A percentile compares a stretch with the other conserved stretches of the same genome.
These are phyloP conservation scores for Cryphonectria nitschkei DNA, from an alignment of 2,329 filamentous ascomycete species.

Conservation along the genomic window DNA sequence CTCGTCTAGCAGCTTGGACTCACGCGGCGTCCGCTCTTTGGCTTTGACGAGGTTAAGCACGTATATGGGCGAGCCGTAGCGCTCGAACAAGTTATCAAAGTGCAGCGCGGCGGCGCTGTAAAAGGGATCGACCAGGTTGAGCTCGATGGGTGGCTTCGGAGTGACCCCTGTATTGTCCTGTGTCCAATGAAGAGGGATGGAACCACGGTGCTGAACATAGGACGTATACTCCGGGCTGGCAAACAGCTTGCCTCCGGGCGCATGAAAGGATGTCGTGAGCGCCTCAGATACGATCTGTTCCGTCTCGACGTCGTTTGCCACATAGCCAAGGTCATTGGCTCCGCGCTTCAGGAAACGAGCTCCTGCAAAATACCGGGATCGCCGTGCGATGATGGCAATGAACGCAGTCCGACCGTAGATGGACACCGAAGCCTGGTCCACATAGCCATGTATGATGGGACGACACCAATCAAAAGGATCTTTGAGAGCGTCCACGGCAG, in stretches of 20 bases:
- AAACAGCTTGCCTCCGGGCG: constrained; percentile 81
- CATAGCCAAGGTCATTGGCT: constrained; percentile 91
- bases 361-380: constrained; percentile 91
- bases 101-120: constrained; percentile 91
- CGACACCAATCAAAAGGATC: constrained; percentile 95
- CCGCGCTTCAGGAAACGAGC: constrained; percentile 93
- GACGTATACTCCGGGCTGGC: constrained; percentile 92
- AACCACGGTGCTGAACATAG: constrained; percentile 94
- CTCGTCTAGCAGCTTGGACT: constrained; percentile 87
- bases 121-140: constrained; percentile 95
- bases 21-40: constrained; percentile 83
- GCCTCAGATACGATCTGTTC: constrained; percentile 98
- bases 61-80: constrained; percentile 92
- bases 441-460: constrained; percentile 93
- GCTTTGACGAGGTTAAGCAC: constrained; percentile 90
- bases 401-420: constrained; percentile 89
- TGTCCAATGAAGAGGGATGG: constrained; percentile 96
- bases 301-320: constrained; percentile 98
- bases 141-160: constrained; percentile 92
- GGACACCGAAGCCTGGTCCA: constrained; percentile 83
- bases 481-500: constrained; percentile 70
- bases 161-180: constrained; percentile 95
- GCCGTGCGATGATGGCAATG: constrained; percentile 89
- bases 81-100: constrained; percentile 91
- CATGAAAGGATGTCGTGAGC: constrained; percentile 92